These are phyloP conservation scores for Heliamphora exappendiculata DNA, from an alignment of 148 eudicot species.

Conservation along the genomic window DNA sequence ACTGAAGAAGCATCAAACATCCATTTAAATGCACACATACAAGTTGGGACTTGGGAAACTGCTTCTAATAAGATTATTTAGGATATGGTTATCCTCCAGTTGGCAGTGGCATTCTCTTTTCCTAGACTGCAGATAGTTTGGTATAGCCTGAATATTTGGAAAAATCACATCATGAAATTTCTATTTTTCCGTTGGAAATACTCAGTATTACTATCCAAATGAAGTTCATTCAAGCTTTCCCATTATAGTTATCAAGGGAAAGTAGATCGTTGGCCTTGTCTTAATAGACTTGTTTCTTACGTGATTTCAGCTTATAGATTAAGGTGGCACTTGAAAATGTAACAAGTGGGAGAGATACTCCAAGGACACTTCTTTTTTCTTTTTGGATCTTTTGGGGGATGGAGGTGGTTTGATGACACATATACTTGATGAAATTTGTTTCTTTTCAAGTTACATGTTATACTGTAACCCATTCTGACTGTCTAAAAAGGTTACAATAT, in stretches of 20 bases:
- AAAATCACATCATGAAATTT: background rate
- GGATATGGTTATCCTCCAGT: background rate
- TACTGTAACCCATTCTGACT: background rate
- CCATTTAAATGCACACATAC: background rate
- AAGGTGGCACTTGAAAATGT: background rate
- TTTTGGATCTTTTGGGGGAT: no score
- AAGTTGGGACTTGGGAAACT: background rate
- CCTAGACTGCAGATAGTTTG: background rate
- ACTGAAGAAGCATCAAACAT: background rate
- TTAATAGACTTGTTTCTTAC: background rate
- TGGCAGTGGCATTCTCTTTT: background rate
- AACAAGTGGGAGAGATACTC: background rate
- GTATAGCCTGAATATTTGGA: background rate
- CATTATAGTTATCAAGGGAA: background rate
- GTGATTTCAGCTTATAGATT: background rate
- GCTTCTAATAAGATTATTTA: background rate
- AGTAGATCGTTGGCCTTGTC: background rate
- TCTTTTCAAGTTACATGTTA: background rate
- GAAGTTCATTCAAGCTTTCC: background rate
- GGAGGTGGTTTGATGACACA: no score
- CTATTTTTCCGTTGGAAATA: background rate
- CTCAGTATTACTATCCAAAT: no score
- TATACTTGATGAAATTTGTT: background rate
- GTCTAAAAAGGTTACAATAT: conserved; percentile 7
- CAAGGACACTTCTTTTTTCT: background rate